Base-by-base conservation (phyloP, 2,329 filamentous ascomycete species). In the Penicillium sp. region DNA sequence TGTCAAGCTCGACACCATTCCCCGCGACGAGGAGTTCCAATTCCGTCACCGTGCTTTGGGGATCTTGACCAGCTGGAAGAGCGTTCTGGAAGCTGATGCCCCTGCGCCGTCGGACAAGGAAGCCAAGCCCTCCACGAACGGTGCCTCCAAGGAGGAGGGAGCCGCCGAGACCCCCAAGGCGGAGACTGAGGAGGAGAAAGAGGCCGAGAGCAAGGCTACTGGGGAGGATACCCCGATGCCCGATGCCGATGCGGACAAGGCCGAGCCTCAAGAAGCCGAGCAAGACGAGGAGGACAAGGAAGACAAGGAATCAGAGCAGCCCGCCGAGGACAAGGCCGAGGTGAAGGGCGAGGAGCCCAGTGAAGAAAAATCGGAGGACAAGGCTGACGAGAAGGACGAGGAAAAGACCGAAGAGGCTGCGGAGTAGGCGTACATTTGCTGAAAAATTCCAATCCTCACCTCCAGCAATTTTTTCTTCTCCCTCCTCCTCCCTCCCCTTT, bases 31-130 rank as follows among this genome's bases (percentile, higher is more conserved):
- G 33, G 87, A 95, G 57, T 94, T 85, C 69, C 75, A 86, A 47
- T 96, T 98, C 80, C 94, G 93, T 74, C 76, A 83, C 55, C 85
- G 93, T 44, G 90, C 89, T 33, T 79, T 86, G 55, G 76, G 79
- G 5, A 77, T 98, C 41, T 76, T 97, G n/a, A 83, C 85, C 56
- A 86, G 85, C 69, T 98, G 93, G 93, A 94, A 86, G 68, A 85
- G 86, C 67, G 78, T 89, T 33, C 77, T 97, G n/a, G 80, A 81
- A 32, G 74, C 72, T 12, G 84, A 85, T 40, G 69, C 72, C 28
- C 69, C 68, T 8, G 63, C 73, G 9, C 64, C 75, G 8, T 57
- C 64, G 5, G 65, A 69, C 40, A 67, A 70, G 32, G 72, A 74
- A 5, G 65, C 69, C 41, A 78, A 77, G 60, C 65, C 68, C 12